Evolutionary conservation across 768 basidiomycete genomes (phyloP), one percentile per base, ranked within the genome.

Genomic region (Kwoniella bestiolae): DNA sequence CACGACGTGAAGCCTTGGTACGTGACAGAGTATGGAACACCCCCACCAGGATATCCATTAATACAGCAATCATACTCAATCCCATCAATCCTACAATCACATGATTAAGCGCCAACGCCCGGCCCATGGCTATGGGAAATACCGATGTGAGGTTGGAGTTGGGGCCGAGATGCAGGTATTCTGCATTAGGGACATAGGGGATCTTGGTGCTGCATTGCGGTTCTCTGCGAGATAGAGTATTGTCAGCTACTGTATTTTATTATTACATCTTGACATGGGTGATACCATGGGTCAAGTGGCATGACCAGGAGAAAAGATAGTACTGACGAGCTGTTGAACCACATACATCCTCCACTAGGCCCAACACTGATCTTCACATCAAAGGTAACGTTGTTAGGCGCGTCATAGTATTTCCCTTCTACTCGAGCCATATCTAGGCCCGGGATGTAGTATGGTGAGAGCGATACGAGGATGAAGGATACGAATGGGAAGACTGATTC

Each of bases 331-430:
- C 28, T 35, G 31, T 60, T 60, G 16, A 29, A 60, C 59, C 59
- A 60, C 59, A 60, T 60, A 32, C 59, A 60, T 1, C 59, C 59
- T 5, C 59, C 59, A 8, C 41, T 21, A 21, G 59, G 59, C 34
- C 59, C 59, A 16, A 60, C 59, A 16, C 41, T 32, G 18, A 60
- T 47, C 18, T 49, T 50, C 28, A 49, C 32, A 11, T 18, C 29
- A 18, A 60, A 14, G 2, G 29, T 31, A 31, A 16, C 6, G 6
- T 60, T 46, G 1, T 41, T 60, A 21, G 32, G 8, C 3, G 11
- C 28, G 18, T 60, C 59, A 9, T 25, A 21, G 3, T 46, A 41
- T 5, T 60, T 34, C 21, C 59, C 47, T n/a, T 46, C 34, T 16
- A 60, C 46, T 50, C 59, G 18, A 12, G 59, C 46, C 7, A 60